These are phyloP conservation scores for Iris macrosiphon DNA, from an alignment of 106 monocot species.

Conservation along the genomic window DNA sequence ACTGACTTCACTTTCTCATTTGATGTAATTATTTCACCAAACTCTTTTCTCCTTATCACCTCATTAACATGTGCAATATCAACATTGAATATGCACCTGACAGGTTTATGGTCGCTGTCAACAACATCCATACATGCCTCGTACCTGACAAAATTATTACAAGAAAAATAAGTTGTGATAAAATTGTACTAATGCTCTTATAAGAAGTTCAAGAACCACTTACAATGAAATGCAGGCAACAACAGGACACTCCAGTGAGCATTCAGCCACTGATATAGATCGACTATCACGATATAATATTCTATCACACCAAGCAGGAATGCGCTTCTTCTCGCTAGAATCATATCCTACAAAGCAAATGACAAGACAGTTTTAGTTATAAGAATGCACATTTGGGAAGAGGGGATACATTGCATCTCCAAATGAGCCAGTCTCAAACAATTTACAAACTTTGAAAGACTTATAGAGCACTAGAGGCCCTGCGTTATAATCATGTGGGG, in stretches of 20 bases:
- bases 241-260: conserved; percentile 66
- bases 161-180: background rate
- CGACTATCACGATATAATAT: conserved; percentile 69
- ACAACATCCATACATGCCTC: conserved; percentile 13
- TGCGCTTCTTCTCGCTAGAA: conserved; percentile 76
- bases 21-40: conserved; percentile 37
- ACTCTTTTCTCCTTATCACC: conserved; percentile 41
- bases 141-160: background rate
- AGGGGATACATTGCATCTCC: too few relatives aligned
- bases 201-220: conserved; percentile 3
- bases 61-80: conserved; percentile 48
- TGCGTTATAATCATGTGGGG: background rate
- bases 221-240: conserved; percentile 48
- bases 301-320: conserved; percentile 78
- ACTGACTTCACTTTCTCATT: conserved; percentile 26
- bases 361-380: background rate
- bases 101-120: conserved; percentile 15
- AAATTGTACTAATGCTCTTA: background rate
- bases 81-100: conserved; percentile 18
- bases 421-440: too few relatives aligned
- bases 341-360: conserved; percentile 48
- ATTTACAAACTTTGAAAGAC: too few relatives aligned
- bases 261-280: conserved; percentile 42
- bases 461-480: too few relatives aligned
- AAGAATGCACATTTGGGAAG: too few relatives aligned